Conservation (phyloP, 148 eudicot species). For the Rhododendron vialii region DNA sequence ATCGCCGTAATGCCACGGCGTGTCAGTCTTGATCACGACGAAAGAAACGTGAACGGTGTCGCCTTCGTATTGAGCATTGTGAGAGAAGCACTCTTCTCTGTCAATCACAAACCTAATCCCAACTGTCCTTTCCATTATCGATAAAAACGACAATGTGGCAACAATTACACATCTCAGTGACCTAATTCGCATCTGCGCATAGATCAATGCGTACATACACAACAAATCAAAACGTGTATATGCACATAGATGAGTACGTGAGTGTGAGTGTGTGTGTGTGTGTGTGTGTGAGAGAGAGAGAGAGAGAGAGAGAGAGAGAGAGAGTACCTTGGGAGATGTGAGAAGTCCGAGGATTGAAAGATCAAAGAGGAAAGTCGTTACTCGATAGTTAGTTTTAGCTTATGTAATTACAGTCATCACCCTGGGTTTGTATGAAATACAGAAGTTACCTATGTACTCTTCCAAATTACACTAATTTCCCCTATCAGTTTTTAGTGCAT, state of each 20-base stretch:
- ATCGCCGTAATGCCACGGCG: constrained; percentile 59
- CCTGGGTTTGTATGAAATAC: not conserved
- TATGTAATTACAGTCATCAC: not conserved
- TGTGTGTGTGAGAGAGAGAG: not conserved
- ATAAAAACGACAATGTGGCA: constrained; percentile 16
- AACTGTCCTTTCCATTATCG: constrained; percentile 23
- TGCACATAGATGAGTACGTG: not conserved
- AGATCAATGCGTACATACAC: not conserved
- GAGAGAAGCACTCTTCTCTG: constrained; percentile 87
- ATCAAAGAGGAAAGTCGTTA: not conserved
- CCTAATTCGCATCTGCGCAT: constrained; percentile 20
- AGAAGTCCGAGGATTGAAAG: not conserved
- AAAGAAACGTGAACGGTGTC: constrained; percentile 71
- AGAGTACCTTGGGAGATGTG: not conserved
- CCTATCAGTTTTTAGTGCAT: not conserved
- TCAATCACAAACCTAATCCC: constrained; percentile 85
- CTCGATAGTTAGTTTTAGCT: not conserved
- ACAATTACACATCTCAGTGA: constrained; percentile 7
- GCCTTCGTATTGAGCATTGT: constrained; percentile 68
- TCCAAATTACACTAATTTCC: not conserved
- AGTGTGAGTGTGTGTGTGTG: not conserved
- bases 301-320: not conserved
- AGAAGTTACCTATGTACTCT: not conserved
- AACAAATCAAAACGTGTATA: not conserved
- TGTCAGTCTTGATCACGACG: constrained; percentile 78